Percentiles rank a stretch among this genome's conserved stretches.
Conservation (phyloP, 805 yeast species). For the Saccharomycopsis microspora region DNA sequence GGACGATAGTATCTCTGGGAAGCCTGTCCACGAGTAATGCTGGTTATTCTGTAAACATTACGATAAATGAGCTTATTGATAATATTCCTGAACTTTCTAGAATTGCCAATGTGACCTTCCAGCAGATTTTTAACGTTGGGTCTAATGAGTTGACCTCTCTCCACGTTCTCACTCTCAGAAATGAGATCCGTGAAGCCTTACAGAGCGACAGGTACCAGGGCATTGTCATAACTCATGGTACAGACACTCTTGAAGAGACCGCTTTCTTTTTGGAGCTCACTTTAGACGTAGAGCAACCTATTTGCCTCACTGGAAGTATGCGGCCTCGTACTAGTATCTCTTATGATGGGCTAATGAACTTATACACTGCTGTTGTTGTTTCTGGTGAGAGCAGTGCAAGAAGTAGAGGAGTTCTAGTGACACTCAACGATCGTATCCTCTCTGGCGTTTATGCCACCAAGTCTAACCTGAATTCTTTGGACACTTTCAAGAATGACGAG, state of each 20-base stretch:
- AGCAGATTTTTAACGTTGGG: conserved; percentile 16
- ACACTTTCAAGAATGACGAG: conserved; percentile 55
- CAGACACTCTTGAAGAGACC: conserved; percentile 39
- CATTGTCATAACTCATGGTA: conserved; percentile 37
- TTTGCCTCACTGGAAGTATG: conserved; percentile 66
- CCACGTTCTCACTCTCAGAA: conserved; percentile 11
- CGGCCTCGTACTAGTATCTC: conserved; percentile 61
- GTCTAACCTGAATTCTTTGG: conserved; percentile 58
- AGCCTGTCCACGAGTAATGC: conserved; percentile 14
- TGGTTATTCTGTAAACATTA: conserved; percentile 14
- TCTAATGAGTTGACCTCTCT: conserved; percentile 15
- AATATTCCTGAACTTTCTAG: conserved; percentile 14
- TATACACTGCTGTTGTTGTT: conserved; percentile 57
- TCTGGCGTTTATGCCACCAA: conserved; percentile 63
- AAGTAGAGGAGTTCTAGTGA: conserved; percentile 52
- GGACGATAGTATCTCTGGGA: conserved; percentile 16
- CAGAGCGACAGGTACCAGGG: conserved; percentile 26
- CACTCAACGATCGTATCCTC: conserved; percentile 56
- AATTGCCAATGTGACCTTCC: conserved; percentile 12
- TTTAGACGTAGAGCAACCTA: conserved; percentile 33
- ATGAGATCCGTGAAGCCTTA: conserved; percentile 9
- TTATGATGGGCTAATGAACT: conserved; percentile 64
- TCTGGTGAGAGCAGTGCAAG: conserved; percentile 40
- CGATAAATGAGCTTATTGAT: conserved; percentile 12
- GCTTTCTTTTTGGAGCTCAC: conserved; percentile 38